These are phyloP conservation scores for Zea luxurians DNA, from an alignment of 176 grass and related monocot species.

Conservation along the genomic window DNA sequence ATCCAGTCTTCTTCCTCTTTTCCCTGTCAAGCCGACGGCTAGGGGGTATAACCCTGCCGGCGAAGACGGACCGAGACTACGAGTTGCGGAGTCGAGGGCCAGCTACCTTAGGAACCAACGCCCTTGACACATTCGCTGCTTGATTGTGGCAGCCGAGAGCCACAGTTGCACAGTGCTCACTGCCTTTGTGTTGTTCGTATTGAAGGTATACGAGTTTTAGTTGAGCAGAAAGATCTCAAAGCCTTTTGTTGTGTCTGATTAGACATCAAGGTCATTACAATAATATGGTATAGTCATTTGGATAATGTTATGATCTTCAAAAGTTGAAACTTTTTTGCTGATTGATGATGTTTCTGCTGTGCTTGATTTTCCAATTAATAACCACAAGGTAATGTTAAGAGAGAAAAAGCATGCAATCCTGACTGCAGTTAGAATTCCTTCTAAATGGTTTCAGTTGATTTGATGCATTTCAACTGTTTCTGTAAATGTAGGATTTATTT, in stretches of 20 bases:
- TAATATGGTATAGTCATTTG: neutral
- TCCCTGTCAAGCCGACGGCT: too few species aligned
- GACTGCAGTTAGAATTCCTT: neutral
- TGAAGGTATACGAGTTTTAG: neutral
- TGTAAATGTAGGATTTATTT: neutral
- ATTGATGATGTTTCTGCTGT: neutral
- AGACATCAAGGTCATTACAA: neutral
- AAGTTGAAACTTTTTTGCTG: neutral
- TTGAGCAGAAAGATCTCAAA: neutral
- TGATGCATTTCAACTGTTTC: neutral
- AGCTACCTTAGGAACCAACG: too few species aligned
- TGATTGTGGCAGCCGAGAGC: neutral
- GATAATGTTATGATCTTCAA: neutral
- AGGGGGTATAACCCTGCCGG: too few species aligned
- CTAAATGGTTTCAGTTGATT: neutral
- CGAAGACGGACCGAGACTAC: too few species aligned
- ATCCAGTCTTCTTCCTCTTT: too few species aligned
- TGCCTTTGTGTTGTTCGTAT: neutral
- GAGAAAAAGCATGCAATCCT: neutral
- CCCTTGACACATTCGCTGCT: neutral
- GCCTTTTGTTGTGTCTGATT: neutral
- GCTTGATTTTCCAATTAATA: slow-evolving; percentile 2
- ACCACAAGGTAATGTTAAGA: neutral
- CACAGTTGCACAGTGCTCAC: neutral
- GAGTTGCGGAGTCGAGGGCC: too few species aligned